These are phyloP conservation scores for Gossypium stocksii DNA, from an alignment of 345 rosid species.

Conservation along the genomic window DNA sequence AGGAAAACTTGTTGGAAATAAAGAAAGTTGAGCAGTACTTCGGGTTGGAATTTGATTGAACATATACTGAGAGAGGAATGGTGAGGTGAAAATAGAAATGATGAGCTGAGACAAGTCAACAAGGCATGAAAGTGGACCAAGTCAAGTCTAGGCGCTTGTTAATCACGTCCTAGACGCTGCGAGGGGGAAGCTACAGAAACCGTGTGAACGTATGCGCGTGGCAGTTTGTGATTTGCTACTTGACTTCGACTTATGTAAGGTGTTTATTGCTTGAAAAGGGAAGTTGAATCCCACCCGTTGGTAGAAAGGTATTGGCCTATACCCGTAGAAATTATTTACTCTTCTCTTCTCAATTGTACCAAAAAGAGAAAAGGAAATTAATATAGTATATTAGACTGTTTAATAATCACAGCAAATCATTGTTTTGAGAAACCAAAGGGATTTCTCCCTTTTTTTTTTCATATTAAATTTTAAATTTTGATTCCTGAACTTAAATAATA, in stretches of 20 bases:
- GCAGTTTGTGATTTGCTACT: not conserved
- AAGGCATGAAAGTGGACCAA: not conserved
- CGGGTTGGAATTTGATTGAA: not conserved
- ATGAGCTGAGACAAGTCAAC: not conserved
- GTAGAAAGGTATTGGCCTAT: too few species aligned
- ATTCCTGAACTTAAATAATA: too few species aligned
- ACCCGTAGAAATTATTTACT: too few species aligned
- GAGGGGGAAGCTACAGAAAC: not conserved
- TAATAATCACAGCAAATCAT: too few species aligned
- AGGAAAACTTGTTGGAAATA: not conserved
- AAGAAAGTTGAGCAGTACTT: not conserved
- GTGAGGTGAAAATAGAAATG: not conserved
- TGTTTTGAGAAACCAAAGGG: too few species aligned
- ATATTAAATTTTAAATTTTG: too few species aligned
- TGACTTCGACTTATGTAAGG: not conserved
- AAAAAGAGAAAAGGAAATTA: too few species aligned
- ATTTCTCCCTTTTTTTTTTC: too few species aligned
- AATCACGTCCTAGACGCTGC: not conserved
- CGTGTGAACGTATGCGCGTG: not conserved
- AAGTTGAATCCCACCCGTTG: too few species aligned
- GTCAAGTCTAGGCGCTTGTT: not conserved
- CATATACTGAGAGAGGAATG: not conserved
- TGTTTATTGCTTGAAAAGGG: not conserved
- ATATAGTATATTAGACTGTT: too few species aligned
- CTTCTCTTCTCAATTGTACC: too few species aligned